Conservation (phyloP, 352 stramenopile species). For the Globisporangium perplexum region DNA sequence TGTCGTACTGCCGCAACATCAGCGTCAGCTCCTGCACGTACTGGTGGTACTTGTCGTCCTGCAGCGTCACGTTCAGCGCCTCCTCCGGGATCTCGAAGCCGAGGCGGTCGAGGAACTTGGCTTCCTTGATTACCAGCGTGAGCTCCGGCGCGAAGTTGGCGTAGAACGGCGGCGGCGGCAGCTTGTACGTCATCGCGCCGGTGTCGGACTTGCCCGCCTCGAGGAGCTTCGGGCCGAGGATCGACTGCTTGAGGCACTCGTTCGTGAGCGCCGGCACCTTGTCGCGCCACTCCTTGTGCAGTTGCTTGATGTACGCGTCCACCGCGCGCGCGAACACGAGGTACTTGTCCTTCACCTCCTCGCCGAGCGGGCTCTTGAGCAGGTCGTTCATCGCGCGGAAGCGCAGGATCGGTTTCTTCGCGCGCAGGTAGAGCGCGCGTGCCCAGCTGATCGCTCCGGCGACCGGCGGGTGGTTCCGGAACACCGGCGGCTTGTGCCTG, state of each 20-base stretch:
- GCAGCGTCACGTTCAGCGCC: slow-evolving; percentile 93
- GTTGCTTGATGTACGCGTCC: slow-evolving; percentile 90
- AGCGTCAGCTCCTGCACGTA: slow-evolving; percentile 90
- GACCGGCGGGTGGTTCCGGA: slow-evolving; percentile 92
- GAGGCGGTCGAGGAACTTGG: slow-evolving; percentile 93
- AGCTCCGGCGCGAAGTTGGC: slow-evolving; percentile 93
- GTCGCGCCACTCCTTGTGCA: slow-evolving; percentile 92
- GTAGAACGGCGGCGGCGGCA: slow-evolving; percentile 89
- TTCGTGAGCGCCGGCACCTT: slow-evolving; percentile 84
- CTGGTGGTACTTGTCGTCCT: slow-evolving; percentile 95
- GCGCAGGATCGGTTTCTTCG: slow-evolving; percentile 93
- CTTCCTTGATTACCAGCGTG: slow-evolving; percentile 94
- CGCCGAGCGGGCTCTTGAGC: slow-evolving; percentile 85
- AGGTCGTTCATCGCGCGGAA: slow-evolving; percentile 93
- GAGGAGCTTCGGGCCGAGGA: slow-evolving; percentile 81
- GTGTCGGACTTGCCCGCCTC: slow-evolving; percentile 74
- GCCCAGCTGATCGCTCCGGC: slow-evolving; percentile 83
- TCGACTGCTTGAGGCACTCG: slow-evolving; percentile 92
- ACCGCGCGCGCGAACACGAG: slow-evolving; percentile 90
- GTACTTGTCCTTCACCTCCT: slow-evolving; percentile 94
- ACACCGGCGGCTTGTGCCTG: slow-evolving; percentile 83
- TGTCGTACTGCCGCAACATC: slow-evolving; percentile 91
- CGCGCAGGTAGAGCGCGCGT: slow-evolving; percentile 80
- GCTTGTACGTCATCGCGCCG: slow-evolving; percentile 68
- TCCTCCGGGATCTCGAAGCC: slow-evolving; percentile 94